Evolutionary conservation across 179 eudicot genomes (phyloP).

Genomic region (Spinacia oleracea): DNA sequence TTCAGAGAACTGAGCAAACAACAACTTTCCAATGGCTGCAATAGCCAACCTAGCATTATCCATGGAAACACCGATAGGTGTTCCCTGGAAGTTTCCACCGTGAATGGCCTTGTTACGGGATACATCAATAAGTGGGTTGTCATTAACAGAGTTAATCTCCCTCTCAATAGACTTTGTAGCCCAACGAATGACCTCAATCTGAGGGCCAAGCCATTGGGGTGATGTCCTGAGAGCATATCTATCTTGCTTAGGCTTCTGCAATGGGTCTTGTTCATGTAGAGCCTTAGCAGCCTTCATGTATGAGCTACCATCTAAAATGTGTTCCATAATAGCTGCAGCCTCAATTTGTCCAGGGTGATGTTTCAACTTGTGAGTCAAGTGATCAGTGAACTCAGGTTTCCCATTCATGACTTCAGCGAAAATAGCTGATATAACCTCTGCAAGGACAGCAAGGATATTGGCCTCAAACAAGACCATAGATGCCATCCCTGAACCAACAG

Average conservation of each 20-base stretch:
- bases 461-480: conserved; percentile 41
- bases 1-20: conserved; percentile 49
- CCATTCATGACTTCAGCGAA: conserved; percentile 46
- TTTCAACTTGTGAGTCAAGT: conserved; percentile 57
- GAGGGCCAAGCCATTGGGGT: conserved; percentile 69
- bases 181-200: conserved; percentile 54
- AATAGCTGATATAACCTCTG: conserved; percentile 41
- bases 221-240: conserved; percentile 58
- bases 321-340: conserved; percentile 69
- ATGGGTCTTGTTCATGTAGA: conserved; percentile 49
- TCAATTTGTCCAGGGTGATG: conserved; percentile 72
- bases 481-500: conserved; percentile 65
- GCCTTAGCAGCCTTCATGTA: conserved; percentile 55
- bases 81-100: conserved; percentile 73
- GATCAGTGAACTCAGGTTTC: conserved; percentile 56
- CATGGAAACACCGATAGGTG: conserved; percentile 70
- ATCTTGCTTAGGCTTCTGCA: conserved; percentile 65
- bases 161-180: conserved; percentile 55
- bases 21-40: conserved; percentile 52
- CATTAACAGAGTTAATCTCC: conserved; percentile 59
- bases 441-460: conserved; percentile 34
- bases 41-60: conserved; percentile 60
- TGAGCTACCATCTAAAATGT: conserved; percentile 50
- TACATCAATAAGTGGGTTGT: conserved; percentile 53
- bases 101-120: conserved; percentile 57